Conservation (phyloP, 345 rosid species). For the Boechera stricta region DNA sequence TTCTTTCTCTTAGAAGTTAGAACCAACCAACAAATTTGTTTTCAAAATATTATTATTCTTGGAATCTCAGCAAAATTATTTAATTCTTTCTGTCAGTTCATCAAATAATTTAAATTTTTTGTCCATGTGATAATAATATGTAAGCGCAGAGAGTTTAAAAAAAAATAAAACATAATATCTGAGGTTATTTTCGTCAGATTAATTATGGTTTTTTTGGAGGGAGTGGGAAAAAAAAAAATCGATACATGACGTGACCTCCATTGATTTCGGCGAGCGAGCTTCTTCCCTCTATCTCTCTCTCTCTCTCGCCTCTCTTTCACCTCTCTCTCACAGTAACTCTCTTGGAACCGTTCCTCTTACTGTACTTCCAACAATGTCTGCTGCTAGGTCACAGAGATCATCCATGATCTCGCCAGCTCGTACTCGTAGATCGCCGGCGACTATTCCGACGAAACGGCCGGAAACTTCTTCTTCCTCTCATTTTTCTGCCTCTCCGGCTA, state of each 20-base stretch:
- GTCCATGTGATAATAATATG: conserved; percentile 43
- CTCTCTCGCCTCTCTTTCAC: neutral
- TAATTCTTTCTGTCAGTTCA: conserved; percentile 39
- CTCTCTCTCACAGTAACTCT: conserved; percentile 5
- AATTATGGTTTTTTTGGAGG: conserved; percentile 43
- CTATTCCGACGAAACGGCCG: conserved; percentile 51
- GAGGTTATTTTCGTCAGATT: conserved; percentile 38
- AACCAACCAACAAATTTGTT: conserved; percentile 4
- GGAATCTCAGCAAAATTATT: conserved; percentile 38
- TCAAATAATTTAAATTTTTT: conserved; percentile 14
- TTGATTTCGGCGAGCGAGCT: conserved; percentile 43
- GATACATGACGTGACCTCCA: conserved; percentile 48
- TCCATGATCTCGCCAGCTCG: conserved; percentile 83
- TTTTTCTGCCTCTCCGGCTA: conserved; percentile 50
- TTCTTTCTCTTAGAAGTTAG: neutral
- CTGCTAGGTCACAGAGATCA: conserved; percentile 59
- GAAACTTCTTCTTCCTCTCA: conserved; percentile 58
- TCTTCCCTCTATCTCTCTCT: conserved; percentile 15
- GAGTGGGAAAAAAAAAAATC: conserved; percentile 35
- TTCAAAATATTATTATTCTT: conserved; percentile 19
- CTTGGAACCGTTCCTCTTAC: conserved; percentile 18
- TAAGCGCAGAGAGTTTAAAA: conserved; percentile 25
- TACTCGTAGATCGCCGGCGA: conserved; percentile 68
- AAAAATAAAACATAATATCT: too few species aligned
- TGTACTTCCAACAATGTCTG: conserved; percentile 53